These are phyloP conservation scores for Trypanosoma rangeli DNA, from an alignment of 208 protist species.

Conservation along the genomic window DNA sequence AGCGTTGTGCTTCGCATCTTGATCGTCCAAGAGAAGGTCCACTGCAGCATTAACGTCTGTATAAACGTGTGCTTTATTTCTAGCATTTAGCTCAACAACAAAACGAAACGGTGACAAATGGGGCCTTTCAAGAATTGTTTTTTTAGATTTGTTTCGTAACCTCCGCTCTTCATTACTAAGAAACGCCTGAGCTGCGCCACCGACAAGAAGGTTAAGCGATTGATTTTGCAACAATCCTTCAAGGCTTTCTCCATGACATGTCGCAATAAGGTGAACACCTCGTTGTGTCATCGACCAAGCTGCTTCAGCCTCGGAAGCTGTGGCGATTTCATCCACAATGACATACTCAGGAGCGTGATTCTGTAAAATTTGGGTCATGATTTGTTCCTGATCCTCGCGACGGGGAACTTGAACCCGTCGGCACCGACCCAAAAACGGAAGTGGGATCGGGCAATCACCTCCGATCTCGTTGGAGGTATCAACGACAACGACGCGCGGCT, in stretches of 20 bases:
- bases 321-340: slow-evolving; percentile 93
- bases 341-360: slow-evolving; percentile 94
- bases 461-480: slow-evolving; percentile 96
- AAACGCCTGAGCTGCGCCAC: slow-evolving; percentile 87
- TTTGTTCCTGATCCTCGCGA: slow-evolving; percentile 55
- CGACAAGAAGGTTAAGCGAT: slow-evolving; percentile 83
- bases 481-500: slow-evolving; percentile 83
- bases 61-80: slow-evolving; percentile 66
- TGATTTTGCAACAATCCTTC: slow-evolving; percentile 84
- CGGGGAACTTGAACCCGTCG: slow-evolving; percentile 86
- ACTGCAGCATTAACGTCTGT: slow-evolving; percentile 84
- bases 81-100: slow-evolving; percentile 73
- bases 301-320: slow-evolving; percentile 68
- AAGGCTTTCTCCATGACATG: slow-evolving; percentile 88
- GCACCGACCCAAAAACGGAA: slow-evolving; percentile 86
- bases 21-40: slow-evolving; percentile 79
- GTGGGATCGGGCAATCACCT: slow-evolving; percentile 83
- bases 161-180: slow-evolving; percentile 85
- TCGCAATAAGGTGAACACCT: slow-evolving; percentile 87
- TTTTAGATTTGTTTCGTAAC: slow-evolving; percentile 78
- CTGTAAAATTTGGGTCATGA: slow-evolving; percentile 92
- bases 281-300: slow-evolving; percentile 87
- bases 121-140: slow-evolving; percentile 83
- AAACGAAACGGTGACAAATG: slow-evolving; percentile 74
- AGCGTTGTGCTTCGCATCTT: slow-evolving; percentile 47